phyloP scores from a whole-genome alignment of 1,284 basidiomycete species.

The Pterulicium gracile region DNA sequence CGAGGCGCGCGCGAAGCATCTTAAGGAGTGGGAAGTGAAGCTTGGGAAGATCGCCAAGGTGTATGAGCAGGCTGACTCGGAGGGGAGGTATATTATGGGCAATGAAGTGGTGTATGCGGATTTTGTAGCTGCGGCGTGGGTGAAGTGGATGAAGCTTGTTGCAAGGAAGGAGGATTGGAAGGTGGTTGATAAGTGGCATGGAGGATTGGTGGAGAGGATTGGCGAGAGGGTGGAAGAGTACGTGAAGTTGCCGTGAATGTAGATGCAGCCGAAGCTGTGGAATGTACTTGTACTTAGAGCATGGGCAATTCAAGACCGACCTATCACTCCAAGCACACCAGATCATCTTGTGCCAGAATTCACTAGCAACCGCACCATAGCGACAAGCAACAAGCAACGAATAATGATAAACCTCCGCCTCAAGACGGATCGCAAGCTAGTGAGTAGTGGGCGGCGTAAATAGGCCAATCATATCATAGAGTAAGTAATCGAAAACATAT shows the following conservation, averaged over 20 bases:
- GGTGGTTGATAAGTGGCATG: neutral
- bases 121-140: constrained; percentile 11
- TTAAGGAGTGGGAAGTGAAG: neutral
- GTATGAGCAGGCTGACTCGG: neutral
- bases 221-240: neutral
- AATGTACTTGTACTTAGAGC: too few species aligned
- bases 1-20: neutral
- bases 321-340: too few species aligned
- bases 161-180: neutral
- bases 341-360: too few species aligned
- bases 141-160: constrained; percentile 10
- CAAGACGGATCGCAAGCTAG: neutral
- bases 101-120: neutral
- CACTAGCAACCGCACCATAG: too few species aligned
- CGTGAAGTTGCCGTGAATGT: neutral
- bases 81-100: neutral
- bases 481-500: neutral
- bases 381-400: too few species aligned
- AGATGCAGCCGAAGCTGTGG: too few species aligned
- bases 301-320: too few species aligned
- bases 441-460: neutral
- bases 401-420: too few species aligned
- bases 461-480: neutral
- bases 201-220: neutral
- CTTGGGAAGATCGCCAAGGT: neutral